These are phyloP conservation scores for Ensete ventricosum DNA, from an alignment of 176 grass and related monocot genomes.

Conservation along the genomic window DNA sequence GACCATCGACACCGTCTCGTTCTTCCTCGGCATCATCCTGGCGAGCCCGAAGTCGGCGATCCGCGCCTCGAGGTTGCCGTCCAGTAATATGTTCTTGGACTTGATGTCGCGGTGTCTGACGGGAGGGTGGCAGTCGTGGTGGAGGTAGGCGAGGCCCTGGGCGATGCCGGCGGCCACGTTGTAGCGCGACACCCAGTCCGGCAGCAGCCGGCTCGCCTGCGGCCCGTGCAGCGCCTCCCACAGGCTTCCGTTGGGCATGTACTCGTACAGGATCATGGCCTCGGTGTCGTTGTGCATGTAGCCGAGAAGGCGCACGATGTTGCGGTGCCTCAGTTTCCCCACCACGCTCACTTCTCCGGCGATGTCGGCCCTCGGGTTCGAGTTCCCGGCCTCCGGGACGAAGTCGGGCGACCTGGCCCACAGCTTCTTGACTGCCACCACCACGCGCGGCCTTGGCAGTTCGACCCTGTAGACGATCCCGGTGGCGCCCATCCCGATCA, in stretches of 20 bases:
- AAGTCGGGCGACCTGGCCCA: conserved; percentile 11
- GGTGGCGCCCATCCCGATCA: conserved; percentile 80
- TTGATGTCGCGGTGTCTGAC: conserved; percentile 88
- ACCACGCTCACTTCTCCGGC: conserved; percentile 57
- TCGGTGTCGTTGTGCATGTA: conserved; percentile 66
- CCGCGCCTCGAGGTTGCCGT: conserved; percentile 58
- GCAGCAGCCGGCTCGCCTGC: conserved; percentile 23
- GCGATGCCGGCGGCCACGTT: conserved; percentile 72
- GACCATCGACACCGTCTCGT: conserved; percentile 63
- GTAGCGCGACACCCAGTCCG: conserved; percentile 71
- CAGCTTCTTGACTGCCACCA: conserved; percentile 84
- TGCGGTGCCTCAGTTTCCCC: conserved; percentile 68
- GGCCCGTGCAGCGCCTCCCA: conserved; percentile 80
- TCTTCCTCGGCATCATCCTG: conserved; percentile 29
- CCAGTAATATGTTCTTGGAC: conserved; percentile 78
- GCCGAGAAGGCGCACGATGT: conserved; percentile 69
- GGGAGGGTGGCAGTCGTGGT: conserved; percentile 85
- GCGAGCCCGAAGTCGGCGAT: conserved; percentile 86
- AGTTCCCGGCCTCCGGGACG: conserved; percentile 3
- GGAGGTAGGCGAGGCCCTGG: conserved; percentile 64
- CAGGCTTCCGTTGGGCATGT: conserved; percentile 85
- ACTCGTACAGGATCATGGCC: conserved; percentile 89
- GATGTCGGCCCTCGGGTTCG: conserved; percentile 26
- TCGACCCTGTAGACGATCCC: conserved; percentile 80
- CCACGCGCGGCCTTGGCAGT: conserved; percentile 35